Evolutionary conservation across 2,329 filamentous ascomycete species (phyloP), one percentile per base, ranked within the genome.

Genomic region (Emmonsiellopsis sp.): DNA sequence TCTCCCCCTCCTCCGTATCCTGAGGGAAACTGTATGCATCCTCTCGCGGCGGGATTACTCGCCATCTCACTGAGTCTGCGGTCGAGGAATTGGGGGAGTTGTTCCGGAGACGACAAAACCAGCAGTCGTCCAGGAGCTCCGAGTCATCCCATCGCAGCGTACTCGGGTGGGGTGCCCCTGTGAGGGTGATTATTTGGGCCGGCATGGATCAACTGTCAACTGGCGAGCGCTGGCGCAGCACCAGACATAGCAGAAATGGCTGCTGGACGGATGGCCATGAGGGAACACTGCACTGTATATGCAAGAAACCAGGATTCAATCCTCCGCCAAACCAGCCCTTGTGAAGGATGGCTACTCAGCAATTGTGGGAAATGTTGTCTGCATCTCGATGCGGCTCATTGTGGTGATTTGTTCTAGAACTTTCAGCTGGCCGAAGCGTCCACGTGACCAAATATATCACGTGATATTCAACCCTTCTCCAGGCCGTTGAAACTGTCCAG

Each of bases 151-250:
- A 87, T 41, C 76, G 67, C 20, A 89, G 72, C 26, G 72, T 68
- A 8, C 68, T 69, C 32, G 70, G 64, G 35, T 76, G 68, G 2
- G 86, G 86, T n/a, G 85, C 83, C 26, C 85, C 85, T 52, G 78
- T 75, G 53, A 84, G 68, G 56, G 81, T 74, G 51, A 81, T 75
- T 60, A 62, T 58, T 54, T 61, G 69, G 44, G 44, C 55, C 31
- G 64, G 49, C 68, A 71, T 70, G 30, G 50, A n/a, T 40, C 2
- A 35, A 40, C 11, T 11, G 37, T 15, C 26, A 30, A 20, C 13
- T 51, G 9, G 34, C 35, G 26, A 20, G 34, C 34, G 15, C 3
- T 13, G 35, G 46, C n/a, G 32, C 10, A 48, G 20, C 32, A 31
- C 38, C n/a, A 30, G 16, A 16, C 31, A 32, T 26, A 26, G 34